Evolutionary conservation across 208 protist genomes (phyloP).

Genomic region (Trypanosomatidae sp.): DNA sequence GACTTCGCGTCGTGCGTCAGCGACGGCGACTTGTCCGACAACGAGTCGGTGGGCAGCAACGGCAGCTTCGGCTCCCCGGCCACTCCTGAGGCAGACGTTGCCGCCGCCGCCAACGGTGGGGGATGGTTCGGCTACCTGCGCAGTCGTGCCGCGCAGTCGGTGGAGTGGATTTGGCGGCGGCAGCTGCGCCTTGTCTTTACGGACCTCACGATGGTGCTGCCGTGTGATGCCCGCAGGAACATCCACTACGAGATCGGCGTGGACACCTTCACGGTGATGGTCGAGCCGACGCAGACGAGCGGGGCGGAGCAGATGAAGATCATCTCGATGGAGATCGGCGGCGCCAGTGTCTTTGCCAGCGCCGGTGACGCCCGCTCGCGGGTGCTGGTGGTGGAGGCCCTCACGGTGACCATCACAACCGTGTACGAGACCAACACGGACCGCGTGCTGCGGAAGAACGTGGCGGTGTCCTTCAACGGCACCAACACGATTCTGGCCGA

Average conservation of each 20-base stretch:
- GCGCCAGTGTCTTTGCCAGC: conserved; percentile 24
- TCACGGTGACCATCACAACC: conserved; percentile 45
- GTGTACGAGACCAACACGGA: conserved; percentile 41
- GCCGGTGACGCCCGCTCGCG: conserved; percentile 15
- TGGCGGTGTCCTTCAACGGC: conserved; percentile 37
- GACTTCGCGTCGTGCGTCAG: conserved; percentile 74
- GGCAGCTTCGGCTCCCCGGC: conserved; percentile 20
- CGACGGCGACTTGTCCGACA: conserved; percentile 39
- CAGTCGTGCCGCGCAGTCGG: conserved; percentile 35
- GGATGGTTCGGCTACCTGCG: conserved; percentile 57
- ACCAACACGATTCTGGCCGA: conserved; percentile 33
- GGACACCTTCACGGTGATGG: conserved; percentile 36
- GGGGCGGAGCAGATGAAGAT: conserved; percentile 51
- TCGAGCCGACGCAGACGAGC: conserved; percentile 43
- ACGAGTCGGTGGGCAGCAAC: conserved; percentile 17
- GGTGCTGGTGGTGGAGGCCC: conserved; percentile 29
- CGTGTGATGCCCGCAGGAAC: conserved; percentile 42
- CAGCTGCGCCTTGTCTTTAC: conserved; percentile 50
- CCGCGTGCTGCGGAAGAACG: conserved; percentile 55
- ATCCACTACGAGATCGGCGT: conserved; percentile 38
- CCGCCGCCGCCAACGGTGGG: background rate
- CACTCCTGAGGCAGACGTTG: conserved; percentile 1
- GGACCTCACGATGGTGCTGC: conserved; percentile 40
- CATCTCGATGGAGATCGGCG: conserved; percentile 26
- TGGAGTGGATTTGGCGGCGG: conserved; percentile 75